Base-by-base conservation (phyloP, 805 yeast genomes). In the Candida mattraensis region DNA sequence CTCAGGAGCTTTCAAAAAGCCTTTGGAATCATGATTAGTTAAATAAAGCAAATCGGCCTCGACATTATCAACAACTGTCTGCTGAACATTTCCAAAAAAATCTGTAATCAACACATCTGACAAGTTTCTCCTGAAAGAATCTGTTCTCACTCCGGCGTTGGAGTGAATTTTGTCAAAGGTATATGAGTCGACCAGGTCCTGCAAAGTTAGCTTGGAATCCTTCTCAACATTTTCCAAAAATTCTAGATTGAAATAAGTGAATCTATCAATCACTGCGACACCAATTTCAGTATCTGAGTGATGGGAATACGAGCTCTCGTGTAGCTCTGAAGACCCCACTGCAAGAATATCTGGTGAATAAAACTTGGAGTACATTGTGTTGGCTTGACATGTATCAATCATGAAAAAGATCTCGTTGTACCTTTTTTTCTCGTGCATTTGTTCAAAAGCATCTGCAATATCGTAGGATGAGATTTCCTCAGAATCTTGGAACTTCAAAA, bases 361-460 rank as follows among this genome's bases (percentile, higher is more conserved):
- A 55, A 91, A 80, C 54, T 83, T 77, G 39, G 94, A 82, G 64
- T 84, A 93, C 99, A 93, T 91, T 11, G 99, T 87, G 63, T 91
- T 93, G 17, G 99, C 99, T 67, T 93, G 99, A 57, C 99, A 93
- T 0, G 99, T 93, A 61, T 93, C 99, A 46, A 93, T 84, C 98
- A 93, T 93, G 64, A 93, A 93, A 56, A 93, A 79, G 21, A 93
- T 85, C 66, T 93, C 98, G 51, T 89, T 88, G 67, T 93, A 93
- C 37, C 99, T 72, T 50, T 85, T 84, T 75, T 89, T 89, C 58
- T 91, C 96, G 66, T 87, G 78, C 99, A 93, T 93, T 59, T 93
- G 97, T 34, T 78, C 94, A 64, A 93, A 87, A 3, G 98, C 98
- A 63, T 93, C 96, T 2, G 99, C 98, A 43, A 93, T 75, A 62